Evolutionary conservation across 2,329 filamentous ascomycete species (phyloP), one percentile per base, ranked within the genome.

Genomic region (Aspergillus pseudoviridinutans): DNA sequence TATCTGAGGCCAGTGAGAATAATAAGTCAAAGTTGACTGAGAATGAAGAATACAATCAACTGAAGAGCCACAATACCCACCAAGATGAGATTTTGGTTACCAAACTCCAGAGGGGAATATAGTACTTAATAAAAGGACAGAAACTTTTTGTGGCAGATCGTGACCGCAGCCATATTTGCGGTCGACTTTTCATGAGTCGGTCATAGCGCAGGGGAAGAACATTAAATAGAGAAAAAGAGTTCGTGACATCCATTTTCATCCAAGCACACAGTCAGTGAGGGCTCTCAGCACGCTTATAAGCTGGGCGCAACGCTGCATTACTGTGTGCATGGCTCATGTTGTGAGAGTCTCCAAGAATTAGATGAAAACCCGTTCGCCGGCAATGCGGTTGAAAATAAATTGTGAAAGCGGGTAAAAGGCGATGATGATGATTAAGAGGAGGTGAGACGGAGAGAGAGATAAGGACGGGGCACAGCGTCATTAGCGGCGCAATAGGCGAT

Each of bases 301-400:
- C n/a, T 24, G 24, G 20, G 14, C 8, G 41, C 6, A 44, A 9
- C 17, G 41, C 14, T 44, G 41, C 8, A 20, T 20, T n/a, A 5
- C 35, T 41, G 42, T 29, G 24, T 24, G 42, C 29, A 22, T 50
- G 51, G 22, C 25, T 57, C 47, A 32, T 50, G 56, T 61, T 61
- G 55, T 57, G 47, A 35, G 51, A 53, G 64, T 65, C 64, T 62
- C 57, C 58, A 57, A 58, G 56, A 52, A 56, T 56, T 58, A 62
- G 53, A 61, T 54, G 59, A 57, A 59, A 59, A 58, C 58, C 63
- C 56, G 51, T 66, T 64, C 64, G 64, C 64, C 64, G 56, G 51
- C 53, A 61, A 66, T 66, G 64, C 64, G 56, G 55, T 35, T 27
- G 47, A 53, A 41, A 29, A 51, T 22, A 24, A 5, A 38, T 32